phyloP scores from a whole-genome alignment of 1,284 basidiomycete genomes.

The Leccinum pachyderme region DNA sequence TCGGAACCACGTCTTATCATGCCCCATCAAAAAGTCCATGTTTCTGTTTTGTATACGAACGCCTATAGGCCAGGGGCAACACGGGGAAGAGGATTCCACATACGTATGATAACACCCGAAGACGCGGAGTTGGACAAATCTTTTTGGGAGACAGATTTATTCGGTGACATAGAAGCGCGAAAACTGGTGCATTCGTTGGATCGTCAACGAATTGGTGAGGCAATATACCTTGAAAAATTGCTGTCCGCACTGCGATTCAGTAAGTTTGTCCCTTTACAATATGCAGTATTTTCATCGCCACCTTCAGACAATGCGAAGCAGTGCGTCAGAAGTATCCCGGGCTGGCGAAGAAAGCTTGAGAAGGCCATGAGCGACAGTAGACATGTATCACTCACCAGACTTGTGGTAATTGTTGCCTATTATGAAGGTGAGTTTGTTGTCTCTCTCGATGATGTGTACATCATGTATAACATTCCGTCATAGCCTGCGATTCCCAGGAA shows the following conservation, averaged over 20 bases:
- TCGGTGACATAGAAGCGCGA: not conserved
- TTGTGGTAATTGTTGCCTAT: conserved; percentile 24
- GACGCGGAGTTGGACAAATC: not conserved
- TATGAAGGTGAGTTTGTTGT: conserved; percentile 17
- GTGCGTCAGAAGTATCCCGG: conserved; percentile 9
- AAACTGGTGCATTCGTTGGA: not conserved
- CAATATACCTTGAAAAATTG: not conserved
- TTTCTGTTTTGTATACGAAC: not conserved
- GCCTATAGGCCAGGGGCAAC: not conserved
- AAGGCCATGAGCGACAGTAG: conserved; percentile 7
- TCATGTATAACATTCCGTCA: not conserved
- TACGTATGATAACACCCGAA: not conserved
- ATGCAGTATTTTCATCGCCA: not conserved
- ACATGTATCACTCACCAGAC: conserved; percentile 13
- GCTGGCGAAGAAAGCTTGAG: conserved; percentile 9
- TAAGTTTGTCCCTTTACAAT: not conserved
- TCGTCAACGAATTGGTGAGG: not conserved
- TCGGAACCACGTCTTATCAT: not conserved
- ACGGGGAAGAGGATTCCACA: not conserved
- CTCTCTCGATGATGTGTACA: fast-evolving
- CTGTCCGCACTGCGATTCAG: conserved; percentile 14
- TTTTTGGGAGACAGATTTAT: not conserved
- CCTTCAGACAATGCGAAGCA: conserved; percentile 22
- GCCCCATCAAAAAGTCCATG: not conserved
- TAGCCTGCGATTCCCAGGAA: conserved; percentile 6